phyloP scores from a whole-genome alignment of 1,284 basidiomycete species.

The Leccinum subrobustum region DNA sequence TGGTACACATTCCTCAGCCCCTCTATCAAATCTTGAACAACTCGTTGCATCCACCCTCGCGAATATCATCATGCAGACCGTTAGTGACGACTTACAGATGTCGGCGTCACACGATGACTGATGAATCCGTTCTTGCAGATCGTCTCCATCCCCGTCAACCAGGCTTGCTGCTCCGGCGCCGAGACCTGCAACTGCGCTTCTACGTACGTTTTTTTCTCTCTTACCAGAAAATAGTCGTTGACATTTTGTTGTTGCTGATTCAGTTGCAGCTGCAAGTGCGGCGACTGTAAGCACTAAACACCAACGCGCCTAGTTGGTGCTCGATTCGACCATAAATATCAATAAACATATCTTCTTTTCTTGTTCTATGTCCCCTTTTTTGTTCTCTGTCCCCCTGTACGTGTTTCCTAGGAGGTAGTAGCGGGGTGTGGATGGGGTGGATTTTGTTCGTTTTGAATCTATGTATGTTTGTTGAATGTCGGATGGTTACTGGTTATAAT shows the following conservation, averaged over 20 bases:
- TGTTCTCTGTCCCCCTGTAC: background rate
- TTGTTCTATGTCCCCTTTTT: background rate
- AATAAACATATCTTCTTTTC: background rate
- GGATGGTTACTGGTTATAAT: background rate
- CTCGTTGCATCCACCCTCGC: background rate
- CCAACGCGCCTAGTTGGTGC: background rate
- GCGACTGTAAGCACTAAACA: slow-evolving; percentile 22
- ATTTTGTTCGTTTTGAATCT: background rate
- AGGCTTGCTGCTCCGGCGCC: slow-evolving; percentile 23
- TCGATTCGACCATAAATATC: background rate
- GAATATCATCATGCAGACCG: slow-evolving; percentile 21
- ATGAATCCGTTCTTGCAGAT: slow-evolving; percentile 6
- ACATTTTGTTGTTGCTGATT: background rate
- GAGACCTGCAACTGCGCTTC: slow-evolving; percentile 14
- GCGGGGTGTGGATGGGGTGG: background rate
- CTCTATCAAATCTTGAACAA: background rate
- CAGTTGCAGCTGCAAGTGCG: slow-evolving; percentile 23
- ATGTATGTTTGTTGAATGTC: background rate
- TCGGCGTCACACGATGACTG: background rate
- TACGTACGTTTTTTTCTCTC: slow-evolving; percentile 2
- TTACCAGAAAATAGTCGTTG: background rate
- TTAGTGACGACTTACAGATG: slow-evolving; percentile 5
- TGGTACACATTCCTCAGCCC: background rate
- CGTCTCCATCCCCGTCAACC: slow-evolving; percentile 24
- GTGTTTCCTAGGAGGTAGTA: background rate